Conservation (phyloP, 2,329 filamentous ascomycete species). For the Fusarium secorum region DNA sequence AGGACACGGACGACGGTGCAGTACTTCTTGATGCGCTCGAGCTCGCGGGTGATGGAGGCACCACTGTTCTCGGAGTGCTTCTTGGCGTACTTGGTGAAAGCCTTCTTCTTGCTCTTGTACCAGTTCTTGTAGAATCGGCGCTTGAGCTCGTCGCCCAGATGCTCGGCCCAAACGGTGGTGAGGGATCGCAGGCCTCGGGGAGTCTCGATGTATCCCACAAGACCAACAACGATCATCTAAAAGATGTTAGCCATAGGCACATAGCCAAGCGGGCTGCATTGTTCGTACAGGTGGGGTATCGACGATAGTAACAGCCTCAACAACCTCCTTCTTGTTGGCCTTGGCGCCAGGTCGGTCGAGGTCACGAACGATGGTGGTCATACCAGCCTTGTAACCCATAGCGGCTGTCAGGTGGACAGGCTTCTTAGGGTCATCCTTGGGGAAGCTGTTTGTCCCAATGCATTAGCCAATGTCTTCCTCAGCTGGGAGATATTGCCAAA, state of each 20-base stretch:
- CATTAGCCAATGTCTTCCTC: conserved; percentile 38
- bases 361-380: conserved; percentile 99
- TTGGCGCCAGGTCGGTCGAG: conserved; percentile 99
- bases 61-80: conserved; percentile 96
- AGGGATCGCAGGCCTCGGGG: conserved; percentile 98
- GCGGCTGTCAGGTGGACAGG: conserved; percentile 97
- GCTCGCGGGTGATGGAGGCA: conserved; percentile 90
- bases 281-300: conserved; percentile 94
- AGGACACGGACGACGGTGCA: conserved; percentile 99
- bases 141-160: conserved; percentile 98
- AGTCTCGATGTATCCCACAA: conserved; percentile 99
- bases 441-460: conserved; percentile 73
- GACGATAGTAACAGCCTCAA: conserved; percentile 87
- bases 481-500: not conserved
- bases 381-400: conserved; percentile 99
- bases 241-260: conserved; percentile 76
- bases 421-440: conserved; percentile 99
- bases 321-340: conserved; percentile 98
- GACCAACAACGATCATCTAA: conserved; percentile 99
- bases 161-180: conserved; percentile 99
- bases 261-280: conserved; percentile 82
- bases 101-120: conserved; percentile 99
- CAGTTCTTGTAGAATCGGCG: conserved; percentile 99
- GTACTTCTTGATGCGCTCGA: conserved; percentile 99
- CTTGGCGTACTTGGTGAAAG: conserved; percentile 99